Evolutionary conservation across 352 stramenopile genomes (phyloP).

Genomic region (Phytophthora crassamura): DNA sequence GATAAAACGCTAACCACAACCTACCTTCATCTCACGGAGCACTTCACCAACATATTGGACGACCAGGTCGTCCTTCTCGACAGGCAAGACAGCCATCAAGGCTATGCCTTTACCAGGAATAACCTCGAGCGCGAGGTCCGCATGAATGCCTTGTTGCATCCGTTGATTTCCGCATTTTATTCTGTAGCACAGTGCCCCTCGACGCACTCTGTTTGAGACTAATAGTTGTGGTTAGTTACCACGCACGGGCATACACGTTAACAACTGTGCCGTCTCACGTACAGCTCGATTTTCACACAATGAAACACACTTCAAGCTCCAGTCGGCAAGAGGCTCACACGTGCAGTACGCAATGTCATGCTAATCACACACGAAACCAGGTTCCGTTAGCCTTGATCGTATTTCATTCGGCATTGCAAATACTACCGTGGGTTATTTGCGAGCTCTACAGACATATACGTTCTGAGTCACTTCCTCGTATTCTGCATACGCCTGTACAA

Average conservation of each 20-base stretch:
- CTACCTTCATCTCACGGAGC: too few species aligned
- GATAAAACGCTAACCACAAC: too few species aligned
- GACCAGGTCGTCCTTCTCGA: neutral
- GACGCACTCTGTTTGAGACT: slow-evolving; percentile 9
- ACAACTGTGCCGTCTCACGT: neutral
- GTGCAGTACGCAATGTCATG: slow-evolving; percentile 1
- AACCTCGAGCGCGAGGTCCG: neutral
- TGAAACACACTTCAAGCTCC: neutral
- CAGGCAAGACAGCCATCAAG: neutral
- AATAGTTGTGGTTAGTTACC: neutral
- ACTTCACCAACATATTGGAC: too few species aligned
- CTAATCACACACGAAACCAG: slow-evolving; percentile 1
- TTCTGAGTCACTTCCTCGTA: slow-evolving; percentile 6
- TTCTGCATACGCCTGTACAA: neutral
- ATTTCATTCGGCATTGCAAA: slow-evolving; percentile 1
- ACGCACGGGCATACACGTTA: too few species aligned
- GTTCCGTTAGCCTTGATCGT: neutral
- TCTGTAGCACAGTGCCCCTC: neutral
- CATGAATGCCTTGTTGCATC: slow-evolving; percentile 8
- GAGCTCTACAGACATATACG: neutral
- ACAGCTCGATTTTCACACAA: slow-evolving; percentile 11
- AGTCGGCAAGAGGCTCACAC: slow-evolving; percentile 2
- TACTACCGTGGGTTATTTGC: neutral
- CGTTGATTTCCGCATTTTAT: slow-evolving; percentile 7
- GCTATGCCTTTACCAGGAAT: slow-evolving; percentile 1